These are phyloP conservation scores for Cordyceps cateniannulata DNA, from an alignment of 2,329 filamentous ascomycete species.

Conservation along the genomic window DNA sequence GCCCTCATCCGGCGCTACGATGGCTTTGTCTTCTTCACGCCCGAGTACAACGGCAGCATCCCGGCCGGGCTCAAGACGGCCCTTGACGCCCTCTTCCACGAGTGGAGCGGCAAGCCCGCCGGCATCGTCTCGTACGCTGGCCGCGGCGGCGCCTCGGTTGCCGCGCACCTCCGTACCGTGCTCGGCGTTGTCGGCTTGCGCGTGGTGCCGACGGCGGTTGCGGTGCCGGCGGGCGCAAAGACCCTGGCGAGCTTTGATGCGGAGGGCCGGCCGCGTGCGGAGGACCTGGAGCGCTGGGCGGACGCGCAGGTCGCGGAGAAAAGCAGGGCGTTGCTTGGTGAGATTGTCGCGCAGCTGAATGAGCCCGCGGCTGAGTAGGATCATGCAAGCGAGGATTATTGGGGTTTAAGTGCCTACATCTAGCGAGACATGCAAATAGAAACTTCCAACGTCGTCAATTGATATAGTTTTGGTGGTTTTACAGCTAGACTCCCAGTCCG, in stretches of 20 bases:
- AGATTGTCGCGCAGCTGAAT: slow-evolving; percentile 7
- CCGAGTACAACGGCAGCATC: slow-evolving; percentile 48
- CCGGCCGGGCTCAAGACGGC: slow-evolving; percentile 50
- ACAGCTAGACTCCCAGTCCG: not conserved
- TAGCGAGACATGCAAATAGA: not conserved
- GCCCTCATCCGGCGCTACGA: slow-evolving; percentile 34
- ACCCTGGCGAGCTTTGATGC: slow-evolving; percentile 1
- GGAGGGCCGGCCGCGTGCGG: not conserved
- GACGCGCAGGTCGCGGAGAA: not conserved
- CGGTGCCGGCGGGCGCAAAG: slow-evolving; percentile 3
- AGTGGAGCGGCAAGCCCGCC: slow-evolving; percentile 48
- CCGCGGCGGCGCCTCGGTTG: slow-evolving; percentile 25
- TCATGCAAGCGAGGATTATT: no score
- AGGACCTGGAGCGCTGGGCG: slow-evolving; percentile 8
- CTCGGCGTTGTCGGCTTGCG: slow-evolving; percentile 3
- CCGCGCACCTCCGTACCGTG: slow-evolving; percentile 3
- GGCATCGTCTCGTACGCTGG: slow-evolving; percentile 48
- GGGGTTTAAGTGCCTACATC: not conserved
- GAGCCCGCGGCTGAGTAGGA: not conserved
- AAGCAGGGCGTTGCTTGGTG: not conserved
- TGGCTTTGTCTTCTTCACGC: slow-evolving; percentile 37
- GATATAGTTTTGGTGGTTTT: not conserved
- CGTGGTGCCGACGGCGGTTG: not conserved
- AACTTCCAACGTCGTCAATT: not conserved
- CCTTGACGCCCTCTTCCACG: slow-evolving; percentile 50